A percentile compares a stretch with the other conserved stretches of the same genome.
phyloP scores from a whole-genome alignment of 139 green algal species.

The Pycnococcus provasolii region DNA sequence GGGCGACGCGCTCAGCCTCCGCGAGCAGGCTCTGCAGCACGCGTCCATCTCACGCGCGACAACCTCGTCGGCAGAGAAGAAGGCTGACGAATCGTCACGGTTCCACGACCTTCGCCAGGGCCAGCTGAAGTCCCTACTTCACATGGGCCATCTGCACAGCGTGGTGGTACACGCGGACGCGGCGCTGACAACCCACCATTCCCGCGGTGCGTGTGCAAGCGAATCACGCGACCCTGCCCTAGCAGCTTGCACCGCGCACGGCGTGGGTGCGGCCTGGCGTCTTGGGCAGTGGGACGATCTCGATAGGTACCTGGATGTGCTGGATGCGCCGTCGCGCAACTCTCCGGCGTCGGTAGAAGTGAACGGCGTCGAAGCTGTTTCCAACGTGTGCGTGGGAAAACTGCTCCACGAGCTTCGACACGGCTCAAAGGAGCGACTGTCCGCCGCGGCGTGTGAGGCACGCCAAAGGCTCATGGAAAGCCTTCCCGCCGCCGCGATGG shows the following conservation, averaged over 20 bases:
- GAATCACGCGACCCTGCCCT: slow-evolving; percentile 8
- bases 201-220: not conserved
- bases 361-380: not conserved
- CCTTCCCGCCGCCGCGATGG: slow-evolving; percentile 65
- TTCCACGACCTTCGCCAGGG: slow-evolving; percentile 17
- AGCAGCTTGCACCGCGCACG: slow-evolving; percentile 42
- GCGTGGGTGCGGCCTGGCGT: slow-evolving; percentile 71
- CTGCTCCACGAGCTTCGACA: slow-evolving; percentile 43
- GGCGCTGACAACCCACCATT: slow-evolving; percentile 18
- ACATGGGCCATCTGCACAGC: slow-evolving; percentile 64
- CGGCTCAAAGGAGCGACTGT: slow-evolving; percentile 19
- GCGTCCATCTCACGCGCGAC: not conserved
- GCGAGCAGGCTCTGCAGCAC: slow-evolving; percentile 1
- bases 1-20: not conserved
- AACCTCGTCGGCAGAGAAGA: too few relatives aligned
- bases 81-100: not conserved
- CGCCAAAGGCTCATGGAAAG: slow-evolving; percentile 50
- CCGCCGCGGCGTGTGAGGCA: slow-evolving; percentile 13
- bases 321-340: not conserved
- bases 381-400: slow-evolving; percentile 44
- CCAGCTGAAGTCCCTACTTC: slow-evolving; percentile 36
- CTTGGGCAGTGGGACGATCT: slow-evolving; percentile 71
- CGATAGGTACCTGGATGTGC: slow-evolving; percentile 42
- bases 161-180: slow-evolving; percentile 63
- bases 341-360: not conserved